These are phyloP conservation scores for Ramaria sp. DNA, from an alignment of 768 basidiomycete genomes.

Conservation along the genomic window DNA sequence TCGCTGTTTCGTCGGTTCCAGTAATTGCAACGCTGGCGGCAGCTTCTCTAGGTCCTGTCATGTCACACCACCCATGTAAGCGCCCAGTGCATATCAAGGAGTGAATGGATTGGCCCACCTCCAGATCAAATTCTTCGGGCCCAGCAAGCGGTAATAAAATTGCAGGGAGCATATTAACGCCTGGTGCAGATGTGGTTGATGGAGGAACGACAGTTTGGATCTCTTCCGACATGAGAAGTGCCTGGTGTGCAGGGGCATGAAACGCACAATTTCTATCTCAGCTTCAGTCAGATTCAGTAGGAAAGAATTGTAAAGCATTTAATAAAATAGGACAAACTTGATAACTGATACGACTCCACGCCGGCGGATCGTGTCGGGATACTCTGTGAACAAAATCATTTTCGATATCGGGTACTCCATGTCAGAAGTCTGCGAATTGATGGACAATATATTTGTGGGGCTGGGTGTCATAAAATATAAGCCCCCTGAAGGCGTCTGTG, in stretches of 20 bases:
- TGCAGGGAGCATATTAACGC: constrained; percentile 76
- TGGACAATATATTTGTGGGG: constrained; percentile 22
- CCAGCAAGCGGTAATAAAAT: constrained; percentile 87
- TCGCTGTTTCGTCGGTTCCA: constrained; percentile 73
- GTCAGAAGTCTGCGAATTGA: constrained; percentile 10
- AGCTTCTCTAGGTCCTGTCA: constrained; percentile 88
- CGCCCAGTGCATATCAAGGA: neutral
- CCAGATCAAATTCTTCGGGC: constrained; percentile 89
- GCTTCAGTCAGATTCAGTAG: constrained; percentile 9
- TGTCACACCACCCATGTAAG: neutral
- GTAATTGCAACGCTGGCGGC: constrained; percentile 75
- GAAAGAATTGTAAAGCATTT: neutral
- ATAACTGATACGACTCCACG: constrained; percentile 81
- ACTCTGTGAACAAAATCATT: constrained; percentile 81
- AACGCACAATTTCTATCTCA: constrained; percentile 66
- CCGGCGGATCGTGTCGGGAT: constrained; percentile 74
- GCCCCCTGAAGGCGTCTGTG: constrained; percentile 66
- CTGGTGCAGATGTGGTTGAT: constrained; percentile 48
- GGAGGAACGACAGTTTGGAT: constrained; percentile 45
- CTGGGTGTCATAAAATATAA: constrained; percentile 66
- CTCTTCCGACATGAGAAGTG: constrained; percentile 57
- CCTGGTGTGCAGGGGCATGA: constrained; percentile 53
- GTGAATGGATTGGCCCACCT: constrained; percentile 35
- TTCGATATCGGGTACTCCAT: constrained; percentile 78
- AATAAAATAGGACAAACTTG: constrained; percentile 43